Conservation (phyloP, 2,329 filamentous ascomycete genomes). For the Aureobasidium namibiae region DNA sequence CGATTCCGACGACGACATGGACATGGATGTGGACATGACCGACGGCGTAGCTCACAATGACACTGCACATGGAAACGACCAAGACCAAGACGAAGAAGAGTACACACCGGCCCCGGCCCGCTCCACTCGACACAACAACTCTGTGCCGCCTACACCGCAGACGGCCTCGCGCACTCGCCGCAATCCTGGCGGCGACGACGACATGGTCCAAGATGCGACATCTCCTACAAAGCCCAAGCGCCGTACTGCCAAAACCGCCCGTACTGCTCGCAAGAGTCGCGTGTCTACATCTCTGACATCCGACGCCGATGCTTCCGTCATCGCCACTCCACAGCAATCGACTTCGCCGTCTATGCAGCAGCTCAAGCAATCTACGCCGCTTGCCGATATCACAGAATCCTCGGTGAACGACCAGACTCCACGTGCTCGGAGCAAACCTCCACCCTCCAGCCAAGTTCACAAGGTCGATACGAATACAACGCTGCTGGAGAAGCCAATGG, state of each 20-base stretch:
- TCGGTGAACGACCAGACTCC: conserved; percentile 52
- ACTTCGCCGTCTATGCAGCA: conserved; percentile 24
- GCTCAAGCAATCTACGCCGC: conserved; percentile 46
- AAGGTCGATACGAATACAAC: conserved; percentile 70
- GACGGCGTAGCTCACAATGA: conserved; percentile 52
- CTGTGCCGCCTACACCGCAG: conserved; percentile 37
- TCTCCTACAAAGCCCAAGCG: conserved; percentile 60
- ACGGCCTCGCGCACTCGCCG: conserved; percentile 33
- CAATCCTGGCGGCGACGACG: conserved; percentile 42
- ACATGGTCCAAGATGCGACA: conserved; percentile 41
- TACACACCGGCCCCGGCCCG: conserved; percentile 66
- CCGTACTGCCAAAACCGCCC: conserved; percentile 47
- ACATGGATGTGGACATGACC: conserved; percentile 2
- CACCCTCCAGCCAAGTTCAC: conserved; percentile 42
- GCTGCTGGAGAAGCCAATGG: conserved; percentile 79
- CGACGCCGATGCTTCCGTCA: conserved; percentile 22
- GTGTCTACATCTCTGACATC: conserved; percentile 19
- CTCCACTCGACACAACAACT: conserved; percentile 47
- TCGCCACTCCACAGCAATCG: conserved; percentile 44
- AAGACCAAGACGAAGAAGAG: conserved; percentile 65
- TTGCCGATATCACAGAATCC: conserved; percentile 65
- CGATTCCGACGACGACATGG: conserved; percentile 60
- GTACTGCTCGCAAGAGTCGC: conserved; percentile 32
- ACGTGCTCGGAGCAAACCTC: conserved; percentile 27
- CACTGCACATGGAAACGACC: conserved; percentile 48